Percentiles rank a stretch among this genome's conserved stretches.
These are phyloP conservation scores for Pseudocercospora eumusae DNA, from an alignment of 2,329 filamentous ascomycete genomes.

Conservation along the genomic window DNA sequence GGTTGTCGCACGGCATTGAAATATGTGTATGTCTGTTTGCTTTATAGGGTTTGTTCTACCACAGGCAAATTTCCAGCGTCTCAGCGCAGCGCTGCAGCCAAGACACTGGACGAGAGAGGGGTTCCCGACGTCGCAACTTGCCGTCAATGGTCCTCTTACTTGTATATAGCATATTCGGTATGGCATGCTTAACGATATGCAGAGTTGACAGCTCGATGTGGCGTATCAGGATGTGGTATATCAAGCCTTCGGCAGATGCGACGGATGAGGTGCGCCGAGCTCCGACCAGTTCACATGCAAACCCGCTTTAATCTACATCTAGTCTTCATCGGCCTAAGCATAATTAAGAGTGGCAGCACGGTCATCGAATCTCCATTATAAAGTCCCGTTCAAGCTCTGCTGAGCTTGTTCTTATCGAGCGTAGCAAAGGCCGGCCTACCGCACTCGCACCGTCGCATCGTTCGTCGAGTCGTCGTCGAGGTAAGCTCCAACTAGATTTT, in stretches of 20 bases:
- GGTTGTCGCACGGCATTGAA: no score
- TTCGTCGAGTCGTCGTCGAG: no score
- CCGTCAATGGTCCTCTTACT: not conserved
- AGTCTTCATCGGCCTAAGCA: not conserved
- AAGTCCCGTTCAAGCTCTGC: no score
- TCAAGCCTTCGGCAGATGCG: slow-evolving; percentile 5
- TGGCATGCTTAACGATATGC: not conserved
- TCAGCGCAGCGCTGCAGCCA: slow-evolving; percentile 1
- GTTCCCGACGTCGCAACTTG: not conserved
- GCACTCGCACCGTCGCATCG: no score
- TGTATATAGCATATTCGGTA: not conserved
- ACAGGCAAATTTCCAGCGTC: not conserved
- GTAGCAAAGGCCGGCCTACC: no score
- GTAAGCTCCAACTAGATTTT: no score
- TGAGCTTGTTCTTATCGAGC: no score
- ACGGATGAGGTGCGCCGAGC: not conserved
- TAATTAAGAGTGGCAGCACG: not conserved
- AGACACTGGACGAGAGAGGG: not conserved
- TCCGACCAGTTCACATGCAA: not conserved
- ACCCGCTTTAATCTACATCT: not conserved
- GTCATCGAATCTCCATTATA: no score
- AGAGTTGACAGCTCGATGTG: not conserved
- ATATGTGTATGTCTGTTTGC: no score
- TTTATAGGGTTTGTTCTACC: no score
- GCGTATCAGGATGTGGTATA: not conserved